Evolutionary conservation across 108 stramenopile species (phyloP).

Genomic region (Chaetoceros tenuissimus): DNA sequence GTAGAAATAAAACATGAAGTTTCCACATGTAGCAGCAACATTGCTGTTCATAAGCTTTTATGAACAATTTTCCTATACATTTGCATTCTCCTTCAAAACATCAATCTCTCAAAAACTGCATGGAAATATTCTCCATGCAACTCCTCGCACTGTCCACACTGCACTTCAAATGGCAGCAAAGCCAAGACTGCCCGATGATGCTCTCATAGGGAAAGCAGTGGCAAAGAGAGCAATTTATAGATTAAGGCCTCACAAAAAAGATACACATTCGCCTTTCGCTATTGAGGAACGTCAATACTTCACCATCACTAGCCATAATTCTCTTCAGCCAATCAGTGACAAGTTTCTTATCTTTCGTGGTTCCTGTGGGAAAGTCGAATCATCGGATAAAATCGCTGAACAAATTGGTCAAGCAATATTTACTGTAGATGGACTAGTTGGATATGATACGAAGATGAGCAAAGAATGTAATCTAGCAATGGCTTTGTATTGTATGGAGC

Average conservation of each 20-base stretch:
- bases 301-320: background rate
- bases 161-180: no score
- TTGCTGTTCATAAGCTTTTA: no score
- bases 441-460: background rate
- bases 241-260: background rate
- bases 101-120: no score
- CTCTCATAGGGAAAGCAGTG: background rate
- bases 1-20: no score
- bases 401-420: background rate
- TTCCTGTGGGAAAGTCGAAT: background rate
- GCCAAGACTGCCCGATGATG: no score
- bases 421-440: background rate
- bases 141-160: no score
- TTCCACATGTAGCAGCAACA: no score
- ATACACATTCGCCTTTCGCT: background rate
- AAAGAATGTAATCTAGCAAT: no score
- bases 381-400: background rate
- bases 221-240: background rate
- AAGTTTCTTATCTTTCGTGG: background rate
- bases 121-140: no score
- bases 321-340: background rate
- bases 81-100: no score
- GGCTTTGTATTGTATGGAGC: background rate
- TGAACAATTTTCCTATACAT: no score
- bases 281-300: background rate